Evolutionary conservation across 257 asterid species (phyloP).

Genomic region (Striga asiatica): DNA sequence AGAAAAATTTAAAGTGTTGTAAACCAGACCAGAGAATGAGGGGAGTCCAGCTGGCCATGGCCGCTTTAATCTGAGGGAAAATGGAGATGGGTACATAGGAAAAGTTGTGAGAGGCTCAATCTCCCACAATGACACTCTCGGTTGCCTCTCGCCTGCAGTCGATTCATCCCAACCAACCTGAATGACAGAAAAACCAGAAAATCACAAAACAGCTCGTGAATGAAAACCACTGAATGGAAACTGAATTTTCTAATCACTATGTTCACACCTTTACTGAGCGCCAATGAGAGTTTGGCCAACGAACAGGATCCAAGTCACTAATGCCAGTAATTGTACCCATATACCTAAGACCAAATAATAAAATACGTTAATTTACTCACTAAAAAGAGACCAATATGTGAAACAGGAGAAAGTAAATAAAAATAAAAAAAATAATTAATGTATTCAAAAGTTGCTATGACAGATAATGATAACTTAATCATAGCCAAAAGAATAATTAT

Average conservation of each 20-base stretch:
- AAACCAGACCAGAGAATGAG: constrained; percentile 50
- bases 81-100: constrained; percentile 91
- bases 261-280: constrained; percentile 73
- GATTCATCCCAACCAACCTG: constrained; percentile 99
- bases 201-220: not conserved
- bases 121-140: constrained; percentile 90
- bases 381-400: too few relatives aligned
- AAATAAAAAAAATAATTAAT: too few relatives aligned
- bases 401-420: too few relatives aligned
- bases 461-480: too few relatives aligned
- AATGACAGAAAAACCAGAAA: constrained; percentile 8
- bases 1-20: not conserved
- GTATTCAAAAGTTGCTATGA: too few relatives aligned
- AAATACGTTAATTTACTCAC: too few relatives aligned
- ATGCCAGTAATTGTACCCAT: constrained; percentile 90
- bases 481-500: too few relatives aligned
- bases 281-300: constrained; percentile 96
- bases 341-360: constrained; percentile 37
- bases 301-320: constrained; percentile 75
- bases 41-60: constrained; percentile 88
- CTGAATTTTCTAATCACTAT: too few relatives aligned
- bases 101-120: constrained; percentile 80
- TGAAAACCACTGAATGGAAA: too few relatives aligned
- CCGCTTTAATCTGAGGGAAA: constrained; percentile 76
- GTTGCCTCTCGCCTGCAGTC: constrained; percentile 94